A percentile compares a stretch with the other conserved stretches of the same genome.
Evolutionary conservation across 352 stramenopile species (phyloP).

Genomic region (Phytophthora boehmeriae): DNA sequence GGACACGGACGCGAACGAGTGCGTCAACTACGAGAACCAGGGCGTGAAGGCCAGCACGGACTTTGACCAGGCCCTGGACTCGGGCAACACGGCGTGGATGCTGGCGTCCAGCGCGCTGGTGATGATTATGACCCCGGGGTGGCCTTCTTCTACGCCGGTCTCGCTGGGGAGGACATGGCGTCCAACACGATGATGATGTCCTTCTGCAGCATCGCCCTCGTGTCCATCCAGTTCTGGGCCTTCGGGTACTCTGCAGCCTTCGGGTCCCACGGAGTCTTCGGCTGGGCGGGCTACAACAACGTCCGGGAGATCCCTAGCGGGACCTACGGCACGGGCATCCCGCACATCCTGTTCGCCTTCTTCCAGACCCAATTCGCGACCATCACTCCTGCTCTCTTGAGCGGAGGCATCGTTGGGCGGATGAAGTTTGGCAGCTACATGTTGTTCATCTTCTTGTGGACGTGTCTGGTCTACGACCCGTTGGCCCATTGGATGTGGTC

Average conservation of each 20-base stretch:
- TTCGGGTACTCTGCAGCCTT: constrained; percentile 82
- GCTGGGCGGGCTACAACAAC: constrained; percentile 63
- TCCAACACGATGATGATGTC: constrained; percentile 87
- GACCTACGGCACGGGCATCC: constrained; percentile 63
- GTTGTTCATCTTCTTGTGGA: constrained; percentile 79
- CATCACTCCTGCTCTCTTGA: constrained; percentile 76
- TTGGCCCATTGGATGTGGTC: constrained; percentile 85
- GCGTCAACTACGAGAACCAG: constrained; percentile 43
- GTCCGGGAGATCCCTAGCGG: constrained; percentile 44
- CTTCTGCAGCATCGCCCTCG: constrained; percentile 75
- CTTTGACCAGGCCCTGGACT: constrained; percentile 40
- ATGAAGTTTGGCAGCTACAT: constrained; percentile 82
- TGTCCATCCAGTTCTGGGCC: constrained; percentile 81
- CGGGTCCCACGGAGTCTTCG: constrained; percentile 57
- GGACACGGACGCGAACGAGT: constrained; percentile 34
- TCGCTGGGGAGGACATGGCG: constrained; percentile 71
- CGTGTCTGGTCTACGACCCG: constrained; percentile 80
- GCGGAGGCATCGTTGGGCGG: constrained; percentile 75
- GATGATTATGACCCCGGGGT: constrained; percentile 80
- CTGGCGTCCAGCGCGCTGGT: constrained; percentile 53
- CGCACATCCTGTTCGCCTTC: constrained; percentile 70
- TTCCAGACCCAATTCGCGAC: constrained; percentile 84
- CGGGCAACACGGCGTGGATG: constrained; percentile 75
- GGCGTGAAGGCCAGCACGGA: constrained; percentile 40
- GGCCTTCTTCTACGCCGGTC: constrained; percentile 81